Conservation (phyloP, 2,329 filamentous ascomycete genomes). For the Blastomyces emzantsi region DNA sequence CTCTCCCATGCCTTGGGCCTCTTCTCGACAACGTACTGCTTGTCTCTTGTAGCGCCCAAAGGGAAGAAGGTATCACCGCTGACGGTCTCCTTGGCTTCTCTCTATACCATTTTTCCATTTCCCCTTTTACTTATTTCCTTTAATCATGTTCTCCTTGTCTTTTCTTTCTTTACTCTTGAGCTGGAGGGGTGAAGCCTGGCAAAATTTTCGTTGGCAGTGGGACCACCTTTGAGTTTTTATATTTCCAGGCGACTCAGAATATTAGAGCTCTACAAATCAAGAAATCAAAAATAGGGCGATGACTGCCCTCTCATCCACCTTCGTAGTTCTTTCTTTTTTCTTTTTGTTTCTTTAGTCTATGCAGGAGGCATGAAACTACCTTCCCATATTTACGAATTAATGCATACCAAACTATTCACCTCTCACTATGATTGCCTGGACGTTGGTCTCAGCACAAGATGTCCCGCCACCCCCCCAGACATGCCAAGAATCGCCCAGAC, state of each 20-base stretch:
- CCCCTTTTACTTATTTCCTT: background rate
- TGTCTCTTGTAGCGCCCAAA: background rate
- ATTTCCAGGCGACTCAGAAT: background rate
- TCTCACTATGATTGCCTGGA: background rate
- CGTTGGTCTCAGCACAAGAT: background rate
- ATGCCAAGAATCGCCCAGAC: background rate
- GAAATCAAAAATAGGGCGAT: background rate
- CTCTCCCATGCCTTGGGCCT: background rate
- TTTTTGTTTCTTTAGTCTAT: background rate
- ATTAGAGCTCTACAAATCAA: background rate
- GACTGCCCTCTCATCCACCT: background rate
- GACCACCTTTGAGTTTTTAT: background rate
- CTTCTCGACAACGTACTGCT: background rate
- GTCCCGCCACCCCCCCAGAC: background rate
- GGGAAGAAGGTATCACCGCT: background rate
- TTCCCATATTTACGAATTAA: no score
- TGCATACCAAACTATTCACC: background rate
- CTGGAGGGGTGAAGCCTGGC: slow-evolving; percentile 4
- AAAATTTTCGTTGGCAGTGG: slow-evolving; percentile 2
- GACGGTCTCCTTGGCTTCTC: background rate
- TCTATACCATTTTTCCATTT: no score
- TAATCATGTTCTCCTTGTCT: background rate
- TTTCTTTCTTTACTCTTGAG: background rate
- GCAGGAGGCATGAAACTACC: background rate
- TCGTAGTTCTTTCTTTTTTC: no score